Conservation (phyloP, 805 yeast species). For the Saturnispora hagleri region DNA sequence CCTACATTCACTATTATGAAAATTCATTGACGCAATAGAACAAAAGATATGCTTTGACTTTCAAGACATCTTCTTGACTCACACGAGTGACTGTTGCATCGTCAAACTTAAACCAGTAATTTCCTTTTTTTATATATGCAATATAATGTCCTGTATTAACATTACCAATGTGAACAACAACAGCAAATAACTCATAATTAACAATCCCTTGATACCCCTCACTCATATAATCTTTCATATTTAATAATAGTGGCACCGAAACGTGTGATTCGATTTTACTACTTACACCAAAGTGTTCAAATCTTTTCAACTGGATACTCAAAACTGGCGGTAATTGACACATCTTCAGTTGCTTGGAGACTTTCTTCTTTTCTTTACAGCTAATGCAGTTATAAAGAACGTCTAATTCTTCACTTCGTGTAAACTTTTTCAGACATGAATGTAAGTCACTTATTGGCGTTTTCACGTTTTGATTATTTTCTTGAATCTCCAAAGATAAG, state of each 20-base stretch:
- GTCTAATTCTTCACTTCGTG: conserved; percentile 69
- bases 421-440: conserved; percentile 69
- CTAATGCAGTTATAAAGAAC: conserved; percentile 58
- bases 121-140: conserved; percentile 61
- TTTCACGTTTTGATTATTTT: conserved; percentile 20
- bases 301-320: conserved; percentile 76
- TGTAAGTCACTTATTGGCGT: conserved; percentile 31
- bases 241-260: conserved; percentile 60
- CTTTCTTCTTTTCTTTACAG: conserved; percentile 56
- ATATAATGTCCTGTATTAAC: conserved; percentile 95
- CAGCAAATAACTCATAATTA: conserved; percentile 74
- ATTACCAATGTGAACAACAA: conserved; percentile 84
- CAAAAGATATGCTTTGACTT: conserved; percentile 71
- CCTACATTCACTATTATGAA: conserved; percentile 9
- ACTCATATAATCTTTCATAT: conserved; percentile 53
- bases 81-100: conserved; percentile 74
- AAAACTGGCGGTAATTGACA: conserved; percentile 67
- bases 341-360: conserved; percentile 63
- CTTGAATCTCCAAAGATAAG: conserved; percentile 65
- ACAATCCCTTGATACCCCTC: neutral
- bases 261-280: conserved; percentile 72
- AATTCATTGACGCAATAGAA: conserved; percentile 50
- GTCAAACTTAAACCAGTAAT: conserved; percentile 84
- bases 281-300: conserved; percentile 51
- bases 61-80: conserved; percentile 53